phyloP scores from a whole-genome alignment of 345 rosid species.

The Citrus cavaleriei region DNA sequence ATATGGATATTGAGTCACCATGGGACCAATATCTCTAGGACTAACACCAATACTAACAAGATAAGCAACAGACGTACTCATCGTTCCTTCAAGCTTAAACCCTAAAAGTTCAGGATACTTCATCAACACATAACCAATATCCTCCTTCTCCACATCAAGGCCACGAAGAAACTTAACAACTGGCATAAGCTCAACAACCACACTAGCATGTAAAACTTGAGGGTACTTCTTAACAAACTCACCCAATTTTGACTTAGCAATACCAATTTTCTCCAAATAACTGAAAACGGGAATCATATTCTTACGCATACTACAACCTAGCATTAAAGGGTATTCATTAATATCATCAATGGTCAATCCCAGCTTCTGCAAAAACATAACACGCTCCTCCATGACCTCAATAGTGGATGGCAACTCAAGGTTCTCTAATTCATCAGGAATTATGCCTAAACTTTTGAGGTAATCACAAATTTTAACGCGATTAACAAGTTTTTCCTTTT shows the following conservation, averaged over 20 bases:
- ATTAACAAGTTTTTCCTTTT: slow-evolving; percentile 74
- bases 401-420: slow-evolving; percentile 84
- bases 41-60: slow-evolving; percentile 86
- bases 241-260: slow-evolving; percentile 65
- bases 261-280: slow-evolving; percentile 77
- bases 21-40: slow-evolving; percentile 92
- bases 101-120: slow-evolving; percentile 93
- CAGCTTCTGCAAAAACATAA: slow-evolving; percentile 73
- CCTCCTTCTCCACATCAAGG: slow-evolving; percentile 86
- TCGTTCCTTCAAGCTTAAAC: slow-evolving; percentile 90
- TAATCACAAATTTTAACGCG: slow-evolving; percentile 91
- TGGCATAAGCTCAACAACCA: slow-evolving; percentile 90
- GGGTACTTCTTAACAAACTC: slow-evolving; percentile 82
- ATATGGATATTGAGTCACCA: slow-evolving; percentile 90
- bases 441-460: slow-evolving; percentile 71
- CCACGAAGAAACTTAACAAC: slow-evolving; percentile 88
- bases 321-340: slow-evolving; percentile 78
- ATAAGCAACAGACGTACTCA: slow-evolving; percentile 92
- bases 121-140: slow-evolving; percentile 68
- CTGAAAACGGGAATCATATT: slow-evolving; percentile 89
- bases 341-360: slow-evolving; percentile 77
- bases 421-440: slow-evolving; percentile 79
- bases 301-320: slow-evolving; percentile 84
- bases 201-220: slow-evolving; percentile 76
- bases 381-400: slow-evolving; percentile 91